Evolutionary conservation across 371 early-diverging fungal species (phyloP).

Genomic region (Saksenaea oblongispora): DNA sequence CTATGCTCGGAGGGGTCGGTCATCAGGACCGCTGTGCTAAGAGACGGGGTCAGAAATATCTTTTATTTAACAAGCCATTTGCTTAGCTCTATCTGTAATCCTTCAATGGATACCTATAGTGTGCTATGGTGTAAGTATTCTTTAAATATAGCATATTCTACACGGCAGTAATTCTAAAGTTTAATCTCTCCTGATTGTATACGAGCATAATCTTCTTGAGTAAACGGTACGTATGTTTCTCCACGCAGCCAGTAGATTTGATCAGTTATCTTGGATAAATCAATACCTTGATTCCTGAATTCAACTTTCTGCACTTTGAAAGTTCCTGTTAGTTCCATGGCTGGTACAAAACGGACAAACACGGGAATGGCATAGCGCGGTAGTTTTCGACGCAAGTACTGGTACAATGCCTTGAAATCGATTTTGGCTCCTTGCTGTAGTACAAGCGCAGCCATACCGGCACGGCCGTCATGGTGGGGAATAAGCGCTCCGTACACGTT

Average conservation of each 20-base stretch:
- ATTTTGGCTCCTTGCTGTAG: slow-evolving; percentile 15
- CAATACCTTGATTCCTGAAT: slow-evolving; percentile 50
- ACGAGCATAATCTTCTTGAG: neutral
- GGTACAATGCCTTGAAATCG: slow-evolving; percentile 35
- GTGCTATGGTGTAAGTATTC: no score
- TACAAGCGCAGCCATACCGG: slow-evolving; percentile 66
- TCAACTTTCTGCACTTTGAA: slow-evolving; percentile 60
- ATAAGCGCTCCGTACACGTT: slow-evolving; percentile 55
- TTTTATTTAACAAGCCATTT: no score
- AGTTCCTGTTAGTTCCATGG: slow-evolving; percentile 56
- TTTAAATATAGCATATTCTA: no score
- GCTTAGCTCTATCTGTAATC: no score
- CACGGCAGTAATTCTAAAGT: neutral
- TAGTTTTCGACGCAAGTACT: slow-evolving; percentile 37
- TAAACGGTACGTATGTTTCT: neutral
- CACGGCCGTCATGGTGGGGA: slow-evolving; percentile 66
- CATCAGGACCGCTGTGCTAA: no score
- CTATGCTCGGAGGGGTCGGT: no score
- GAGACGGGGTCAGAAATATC: no score
- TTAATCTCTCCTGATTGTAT: neutral
- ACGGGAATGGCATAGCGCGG: slow-evolving; percentile 67
- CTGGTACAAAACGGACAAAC: slow-evolving; percentile 52
- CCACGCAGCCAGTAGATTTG: neutral
- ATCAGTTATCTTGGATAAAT: slow-evolving; percentile 25
- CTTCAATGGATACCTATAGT: no score